Base-by-base conservation (phyloP, 192 early-diverging fungal genomes). In the Backusella sp. region DNA sequence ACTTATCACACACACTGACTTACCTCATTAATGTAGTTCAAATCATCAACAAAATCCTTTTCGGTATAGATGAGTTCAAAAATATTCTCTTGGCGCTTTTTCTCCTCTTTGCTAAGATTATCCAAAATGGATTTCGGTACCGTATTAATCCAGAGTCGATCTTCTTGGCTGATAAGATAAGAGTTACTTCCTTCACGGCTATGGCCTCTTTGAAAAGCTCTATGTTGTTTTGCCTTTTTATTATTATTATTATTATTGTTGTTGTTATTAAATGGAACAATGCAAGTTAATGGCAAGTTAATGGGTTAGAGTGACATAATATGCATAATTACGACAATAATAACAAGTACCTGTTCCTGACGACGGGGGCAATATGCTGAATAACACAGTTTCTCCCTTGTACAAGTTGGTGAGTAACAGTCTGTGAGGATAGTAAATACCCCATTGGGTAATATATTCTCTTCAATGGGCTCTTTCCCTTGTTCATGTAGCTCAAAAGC, bases 351-450 rank as follows among this genome's bases (percentile, higher is more conserved):
- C 86, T 95, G 92, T 73, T 92, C 91, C 39, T 92, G 79, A 56
- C 94, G 86, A 7, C 93, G 84, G 6, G 96, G 96, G 73, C 97
- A 98, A 8, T 90, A 85, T 14, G 93, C 89, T 73, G 93, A 96
- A 85, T 99, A 99, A 80, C 96, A 99, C 1, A 92, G 83, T 69
- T 87, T 91, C 44, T 91, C 93, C 23, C 84, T 82, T 1, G 93
- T 87, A 78, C 97, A 99, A 0, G 94, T 97, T 0, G 96, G 94
- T 23, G 96, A 98, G 81, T 98, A 99, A 81, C 97, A 99, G 72
- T 93, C 91, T 0, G 96, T 92, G 70, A 98, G 83, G 39, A 94
- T 84, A 2, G 94, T 95, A 85, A 97, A 96, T 4, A 99, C 92
- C 28, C 97, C 97, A 68, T 90, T 93, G 26, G 93, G 91, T 3